Percentiles rank a stretch among this genome's conserved stretches.
Evolutionary conservation across 768 basidiomycete genomes (phyloP).

Genomic region (Suillus spraguei): DNA sequence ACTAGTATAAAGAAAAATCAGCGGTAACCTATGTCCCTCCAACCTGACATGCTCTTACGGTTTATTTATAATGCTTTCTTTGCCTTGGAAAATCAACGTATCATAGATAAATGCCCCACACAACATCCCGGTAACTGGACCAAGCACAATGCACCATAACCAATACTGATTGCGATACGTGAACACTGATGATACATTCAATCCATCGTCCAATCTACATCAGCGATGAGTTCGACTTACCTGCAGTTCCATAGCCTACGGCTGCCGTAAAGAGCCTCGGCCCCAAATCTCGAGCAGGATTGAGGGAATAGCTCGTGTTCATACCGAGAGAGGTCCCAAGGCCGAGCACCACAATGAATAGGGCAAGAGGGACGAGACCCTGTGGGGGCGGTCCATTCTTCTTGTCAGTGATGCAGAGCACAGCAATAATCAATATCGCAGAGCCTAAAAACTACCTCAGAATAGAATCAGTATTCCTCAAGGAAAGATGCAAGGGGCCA

Average conservation of each 20-base stretch:
- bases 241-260: conserved; percentile 63
- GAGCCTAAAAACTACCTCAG: conserved; percentile 53
- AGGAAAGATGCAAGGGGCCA: background rate
- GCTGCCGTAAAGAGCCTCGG: conserved; percentile 70
- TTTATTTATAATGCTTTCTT: conserved; percentile 55
- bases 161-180: conserved; percentile 60
- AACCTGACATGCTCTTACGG: conserved; percentile 39
- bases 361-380: conserved; percentile 53
- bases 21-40: too few relatives aligned
- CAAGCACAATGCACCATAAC: conserved; percentile 70
- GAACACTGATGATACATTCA: conserved; percentile 17
- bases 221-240: conserved; percentile 31
- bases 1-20: too few relatives aligned
- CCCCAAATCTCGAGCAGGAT: conserved; percentile 75
- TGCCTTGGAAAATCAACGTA: conserved; percentile 53
- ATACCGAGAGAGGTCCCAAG: conserved; percentile 60
- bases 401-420: conserved; percentile 57
- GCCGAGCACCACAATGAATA: conserved; percentile 62
- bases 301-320: conserved; percentile 68
- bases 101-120: conserved; percentile 61
- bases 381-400: conserved; percentile 48
- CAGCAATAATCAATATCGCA: conserved; percentile 52
- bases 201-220: conserved; percentile 3
- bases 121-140: conserved; percentile 60
- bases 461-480: background rate